Evolutionary conservation across 2,329 filamentous ascomycete species (phyloP).

Genomic region (Fusarium nelsonii): DNA sequence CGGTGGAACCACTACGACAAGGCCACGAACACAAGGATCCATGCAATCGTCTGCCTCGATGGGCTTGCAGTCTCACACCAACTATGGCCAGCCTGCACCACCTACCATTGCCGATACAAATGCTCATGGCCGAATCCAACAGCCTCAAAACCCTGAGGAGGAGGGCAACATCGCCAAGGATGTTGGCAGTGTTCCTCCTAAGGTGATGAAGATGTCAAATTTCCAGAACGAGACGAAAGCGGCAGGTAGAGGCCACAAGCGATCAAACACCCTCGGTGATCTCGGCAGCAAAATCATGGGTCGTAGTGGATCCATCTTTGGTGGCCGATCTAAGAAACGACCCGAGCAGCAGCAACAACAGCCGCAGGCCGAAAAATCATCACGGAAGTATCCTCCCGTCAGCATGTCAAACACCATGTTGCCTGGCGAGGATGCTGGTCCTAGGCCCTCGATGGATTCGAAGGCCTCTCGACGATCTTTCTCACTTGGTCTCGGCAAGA

Average conservation of each 20-base stretch:
- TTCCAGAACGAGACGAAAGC: conserved; percentile 67
- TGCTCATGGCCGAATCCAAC: conserved; percentile 88
- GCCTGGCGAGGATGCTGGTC: conserved; percentile 64
- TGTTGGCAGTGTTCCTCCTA: conserved; percentile 70
- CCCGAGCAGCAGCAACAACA: conserved; percentile 63
- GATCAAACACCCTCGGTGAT: conserved; percentile 81
- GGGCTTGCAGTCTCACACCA: conserved; percentile 71
- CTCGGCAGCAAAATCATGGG: conserved; percentile 88
- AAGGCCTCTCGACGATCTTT: conserved; percentile 75
- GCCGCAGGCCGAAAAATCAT: conserved; percentile 68
- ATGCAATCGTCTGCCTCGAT: conserved; percentile 77
- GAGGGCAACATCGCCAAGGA: conserved; percentile 74
- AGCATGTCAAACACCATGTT: conserved; percentile 85
- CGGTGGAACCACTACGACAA: conserved; percentile 58
- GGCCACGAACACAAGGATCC: conserved; percentile 86
- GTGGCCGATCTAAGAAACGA: conserved; percentile 68
- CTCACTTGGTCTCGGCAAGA: conserved; percentile 76
- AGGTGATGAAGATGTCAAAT: conserved; percentile 69
- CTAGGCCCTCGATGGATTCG: conserved; percentile 77
- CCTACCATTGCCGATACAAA: conserved; percentile 90
- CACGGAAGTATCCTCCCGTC: conserved; percentile 84
- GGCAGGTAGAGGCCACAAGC: conserved; percentile 70
- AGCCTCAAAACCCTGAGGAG: conserved; percentile 72
- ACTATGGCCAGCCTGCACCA: conserved; percentile 87
- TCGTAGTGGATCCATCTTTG: conserved; percentile 84